Base-by-base conservation (phyloP, 139 green algal species). In the Trebouxia sp. region DNA sequence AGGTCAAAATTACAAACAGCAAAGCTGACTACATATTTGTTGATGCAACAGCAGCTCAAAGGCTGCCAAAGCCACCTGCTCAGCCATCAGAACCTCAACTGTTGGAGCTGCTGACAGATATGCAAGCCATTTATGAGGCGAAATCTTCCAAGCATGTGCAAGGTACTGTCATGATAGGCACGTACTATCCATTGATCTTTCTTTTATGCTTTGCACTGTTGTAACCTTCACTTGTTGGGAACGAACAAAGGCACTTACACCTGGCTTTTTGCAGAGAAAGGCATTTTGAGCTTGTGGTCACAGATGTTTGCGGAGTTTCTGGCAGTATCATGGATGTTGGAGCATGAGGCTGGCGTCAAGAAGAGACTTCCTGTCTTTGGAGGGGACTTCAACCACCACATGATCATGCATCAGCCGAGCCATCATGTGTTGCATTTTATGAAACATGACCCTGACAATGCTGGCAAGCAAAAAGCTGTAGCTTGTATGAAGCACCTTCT, bases 21-120 rank as follows among this genome's bases (percentile, higher is more conserved):
- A 38, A 66, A 66, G 55, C 55, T 66, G 55, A 66, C 55, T 66
- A 66, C n/a, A 66, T 66, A 66, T 66, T 66, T 66, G 55, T n/a
- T 37, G 55, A 66, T 66, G 55, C 55, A 39, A 11, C 26, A 39
- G 55, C 55, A 38, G 55, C 26, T 24, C 26, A 38, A 38, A 66
- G 38, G 55, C 55, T 66, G 6, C 55, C 55, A 66, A 26, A 66
- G 24, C 55, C 38, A n/a, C 55, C 55, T 66, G 55, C 55, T 66
- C 55, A 66, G 55, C 55, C 55, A n/a, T 38, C 55, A 39, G 55
- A 66, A 38, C 5, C 55, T 66, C 55, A 66, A n/a, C 55, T n/a
- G n/a, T n/a, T 66, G 55, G 55, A 66, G 55, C 55, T 66, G 22
- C 55, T 66, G 12, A 38, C 37, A n/a, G 6, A 66, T n/a, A 39